Evolutionary conservation across 148 eudicot genomes (phyloP).

Genomic region (Beta vulgaris): DNA sequence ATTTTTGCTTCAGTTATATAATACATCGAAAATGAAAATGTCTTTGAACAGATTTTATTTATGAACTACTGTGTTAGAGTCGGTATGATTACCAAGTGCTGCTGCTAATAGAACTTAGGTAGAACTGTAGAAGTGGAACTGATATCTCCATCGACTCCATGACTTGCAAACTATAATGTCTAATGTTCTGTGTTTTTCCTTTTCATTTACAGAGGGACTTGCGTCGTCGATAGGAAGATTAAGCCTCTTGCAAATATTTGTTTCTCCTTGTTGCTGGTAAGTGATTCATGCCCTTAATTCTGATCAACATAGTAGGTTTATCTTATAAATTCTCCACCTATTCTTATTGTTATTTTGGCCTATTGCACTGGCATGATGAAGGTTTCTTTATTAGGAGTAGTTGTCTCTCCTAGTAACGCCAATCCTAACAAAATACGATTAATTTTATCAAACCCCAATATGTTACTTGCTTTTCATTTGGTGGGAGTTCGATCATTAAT

Average conservation of each 20-base stretch:
- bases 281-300: neutral
- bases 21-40: neutral
- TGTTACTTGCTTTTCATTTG: no score
- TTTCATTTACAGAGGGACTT: constrained; percentile 31
- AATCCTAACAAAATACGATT: no score
- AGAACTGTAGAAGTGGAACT: neutral
- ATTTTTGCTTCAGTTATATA: neutral
- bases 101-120: neutral
- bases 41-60: neutral
- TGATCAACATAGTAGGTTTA: neutral
- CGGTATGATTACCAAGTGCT: neutral
- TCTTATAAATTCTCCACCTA: no score
- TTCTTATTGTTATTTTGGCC: no score
- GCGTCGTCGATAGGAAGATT: constrained; percentile 31
- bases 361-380: no score
- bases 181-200: constrained; percentile 1
- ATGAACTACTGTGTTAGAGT: neutral
- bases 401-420: no score
- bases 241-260: neutral
- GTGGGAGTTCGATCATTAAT: no score
- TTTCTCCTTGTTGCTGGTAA: constrained; percentile 20
- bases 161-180: neutral
- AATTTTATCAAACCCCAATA: no score
- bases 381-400: no score
- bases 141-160: neutral